Conservation (phyloP, 2,329 filamentous ascomycete genomes). For the Balansia obtecta region DNA sequence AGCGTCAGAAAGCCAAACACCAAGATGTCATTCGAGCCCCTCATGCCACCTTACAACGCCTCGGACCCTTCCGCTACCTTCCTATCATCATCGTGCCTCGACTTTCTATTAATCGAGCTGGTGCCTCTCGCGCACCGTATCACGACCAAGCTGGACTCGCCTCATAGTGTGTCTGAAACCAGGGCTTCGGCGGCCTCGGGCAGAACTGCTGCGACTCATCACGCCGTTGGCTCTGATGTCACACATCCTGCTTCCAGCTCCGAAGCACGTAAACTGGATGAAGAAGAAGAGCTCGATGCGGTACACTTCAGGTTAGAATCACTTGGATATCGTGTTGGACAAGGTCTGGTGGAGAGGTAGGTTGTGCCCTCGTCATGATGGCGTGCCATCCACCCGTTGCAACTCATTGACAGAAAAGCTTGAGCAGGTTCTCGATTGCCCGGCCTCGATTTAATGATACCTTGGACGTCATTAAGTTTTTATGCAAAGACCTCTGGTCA, state of each 20-base stretch:
- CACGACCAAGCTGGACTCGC: conserved; percentile 55
- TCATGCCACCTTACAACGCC: conserved; percentile 56
- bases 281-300: conserved; percentile 74
- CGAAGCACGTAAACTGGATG: conserved; percentile 32
- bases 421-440: conserved; percentile 60
- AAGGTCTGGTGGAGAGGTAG: conserved; percentile 83
- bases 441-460: conserved; percentile 83
- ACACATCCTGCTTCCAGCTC: conserved; percentile 9
- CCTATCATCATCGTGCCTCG: conserved; percentile 74
- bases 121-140: conserved; percentile 89
- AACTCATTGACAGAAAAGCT: neutral
- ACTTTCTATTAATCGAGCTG: conserved; percentile 91
- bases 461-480: conserved; percentile 92
- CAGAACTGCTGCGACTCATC: neutral
- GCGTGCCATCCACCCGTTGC: neutral
- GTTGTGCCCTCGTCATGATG: conserved; percentile 13
- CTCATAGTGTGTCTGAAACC: conserved; percentile 10
- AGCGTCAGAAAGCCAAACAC: neutral
- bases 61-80: conserved; percentile 65
- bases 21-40: conserved; percentile 61
- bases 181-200: conserved; percentile 10
- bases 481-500: conserved; percentile 97
- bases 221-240: conserved; percentile 14
- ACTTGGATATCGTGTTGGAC: conserved; percentile 81
- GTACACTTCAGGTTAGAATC: conserved; percentile 75